Evolutionary conservation across 768 basidiomycete species (phyloP).

Genomic region (Asterophora parasitica): DNA sequence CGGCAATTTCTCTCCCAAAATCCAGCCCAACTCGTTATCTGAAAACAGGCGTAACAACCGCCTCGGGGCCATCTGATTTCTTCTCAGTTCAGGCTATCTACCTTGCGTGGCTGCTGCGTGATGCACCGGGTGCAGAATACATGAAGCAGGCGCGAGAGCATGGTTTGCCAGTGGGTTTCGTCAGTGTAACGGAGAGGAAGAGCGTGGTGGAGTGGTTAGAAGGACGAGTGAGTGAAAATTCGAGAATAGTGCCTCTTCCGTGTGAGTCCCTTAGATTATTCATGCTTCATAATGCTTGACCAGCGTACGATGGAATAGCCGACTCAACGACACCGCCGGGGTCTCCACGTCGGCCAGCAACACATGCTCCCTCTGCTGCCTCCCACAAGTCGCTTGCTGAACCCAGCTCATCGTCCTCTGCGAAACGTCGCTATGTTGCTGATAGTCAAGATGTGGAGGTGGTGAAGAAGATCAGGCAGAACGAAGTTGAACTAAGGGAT

Average conservation of each 20-base stretch:
- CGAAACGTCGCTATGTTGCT: constrained; percentile 75
- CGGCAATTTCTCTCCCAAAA: constrained; percentile 58
- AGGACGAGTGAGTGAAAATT: constrained; percentile 45
- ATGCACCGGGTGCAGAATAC: constrained; percentile 78
- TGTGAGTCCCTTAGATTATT: constrained; percentile 27
- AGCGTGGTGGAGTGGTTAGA: constrained; percentile 83
- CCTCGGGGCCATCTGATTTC: constrained; percentile 52
- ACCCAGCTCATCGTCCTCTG: constrained; percentile 38
- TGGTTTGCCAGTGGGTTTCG: constrained; percentile 69
- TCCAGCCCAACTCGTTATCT: constrained; percentile 73
- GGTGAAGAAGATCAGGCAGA: constrained; percentile 78
- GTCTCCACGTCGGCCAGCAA: constrained; percentile 29
- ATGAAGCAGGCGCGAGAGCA: constrained; percentile 78
- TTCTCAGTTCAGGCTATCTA: constrained; percentile 80
- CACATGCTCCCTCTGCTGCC: constrained; percentile 23
- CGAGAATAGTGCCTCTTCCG: constrained; percentile 43
- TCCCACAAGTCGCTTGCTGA: constrained; percentile 25
- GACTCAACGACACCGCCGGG: constrained; percentile 51
- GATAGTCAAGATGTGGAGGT: constrained; percentile 76
- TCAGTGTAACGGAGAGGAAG: constrained; percentile 85
- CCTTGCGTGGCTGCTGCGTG: constrained; percentile 76
- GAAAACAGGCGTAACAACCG: constrained; percentile 47
- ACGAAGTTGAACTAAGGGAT: constrained; percentile 78
- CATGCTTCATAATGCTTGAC: neutral
- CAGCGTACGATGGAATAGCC: constrained; percentile 18